Percentiles rank a stretch among this genome's conserved stretches.
Conservation (phyloP, 768 basidiomycete species). For the Pseudohyphozyma bogoriensis region DNA sequence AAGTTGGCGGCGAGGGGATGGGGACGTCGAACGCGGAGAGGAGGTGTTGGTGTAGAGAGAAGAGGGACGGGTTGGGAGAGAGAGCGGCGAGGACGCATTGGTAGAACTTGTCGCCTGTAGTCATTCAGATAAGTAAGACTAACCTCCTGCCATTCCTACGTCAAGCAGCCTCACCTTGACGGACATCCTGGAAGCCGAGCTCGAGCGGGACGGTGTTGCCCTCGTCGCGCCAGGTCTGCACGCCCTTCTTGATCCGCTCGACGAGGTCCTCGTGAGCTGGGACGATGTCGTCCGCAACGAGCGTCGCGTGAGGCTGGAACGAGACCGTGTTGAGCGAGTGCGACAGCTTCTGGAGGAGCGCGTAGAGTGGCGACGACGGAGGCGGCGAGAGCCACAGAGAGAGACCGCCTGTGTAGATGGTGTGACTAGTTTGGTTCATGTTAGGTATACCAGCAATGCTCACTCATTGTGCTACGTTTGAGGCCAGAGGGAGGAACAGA, state of each 20-base stretch:
- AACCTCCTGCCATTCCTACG: background rate
- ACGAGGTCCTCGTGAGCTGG: background rate
- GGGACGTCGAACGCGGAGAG: background rate
- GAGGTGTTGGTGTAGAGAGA: constrained; percentile 1
- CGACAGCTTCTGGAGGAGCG: background rate
- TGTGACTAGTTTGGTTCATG: too few species aligned
- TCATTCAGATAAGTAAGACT: background rate
- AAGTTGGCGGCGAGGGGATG: background rate
- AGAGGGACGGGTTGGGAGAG: background rate
- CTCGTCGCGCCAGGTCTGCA: background rate
- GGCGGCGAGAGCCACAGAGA: constrained; percentile 5
- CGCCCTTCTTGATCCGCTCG: background rate
- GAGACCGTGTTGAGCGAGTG: background rate
- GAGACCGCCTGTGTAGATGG: too few species aligned
- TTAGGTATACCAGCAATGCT: too few species aligned
- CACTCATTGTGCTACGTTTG: too few species aligned
- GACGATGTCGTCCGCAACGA: constrained; percentile 4
- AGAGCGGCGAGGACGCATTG: constrained; percentile 12
- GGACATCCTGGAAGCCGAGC: constrained; percentile 1
- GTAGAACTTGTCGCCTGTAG: background rate
- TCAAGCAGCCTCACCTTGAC: background rate
- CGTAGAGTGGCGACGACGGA: background rate
- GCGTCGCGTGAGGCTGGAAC: constrained; percentile 4
- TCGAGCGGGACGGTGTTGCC: background rate
- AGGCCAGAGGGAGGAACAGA: too few species aligned